phyloP scores from a whole-genome alignment of 2,329 filamentous ascomycete species.

The Triangularia verruculosa region DNA sequence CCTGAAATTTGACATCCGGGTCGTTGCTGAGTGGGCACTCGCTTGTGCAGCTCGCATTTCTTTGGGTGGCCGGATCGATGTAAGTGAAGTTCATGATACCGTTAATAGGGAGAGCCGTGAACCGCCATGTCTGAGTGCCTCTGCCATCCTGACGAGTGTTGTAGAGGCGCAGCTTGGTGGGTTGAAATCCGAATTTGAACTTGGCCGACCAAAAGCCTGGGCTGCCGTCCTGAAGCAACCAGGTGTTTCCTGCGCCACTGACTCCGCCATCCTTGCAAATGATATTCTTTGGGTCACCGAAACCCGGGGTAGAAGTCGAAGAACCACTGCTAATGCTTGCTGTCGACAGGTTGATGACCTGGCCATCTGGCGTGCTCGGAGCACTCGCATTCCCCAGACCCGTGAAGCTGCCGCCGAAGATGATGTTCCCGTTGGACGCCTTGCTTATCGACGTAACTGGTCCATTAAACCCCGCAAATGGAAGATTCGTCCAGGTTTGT shows the following conservation, averaged over 20 bases:
- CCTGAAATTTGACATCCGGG: slow-evolving; percentile 66
- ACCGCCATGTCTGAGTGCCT: slow-evolving; percentile 85
- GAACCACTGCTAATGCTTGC: slow-evolving; percentile 69
- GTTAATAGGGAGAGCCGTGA: slow-evolving; percentile 77
- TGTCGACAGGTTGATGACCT: slow-evolving; percentile 80
- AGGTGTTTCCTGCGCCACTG: slow-evolving; percentile 74
- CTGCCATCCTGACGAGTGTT: slow-evolving; percentile 83
- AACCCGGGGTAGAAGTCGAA: slow-evolving; percentile 60
- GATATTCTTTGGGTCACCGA: slow-evolving; percentile 74
- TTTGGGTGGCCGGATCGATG: slow-evolving; percentile 68
- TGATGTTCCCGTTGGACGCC: slow-evolving; percentile 75
- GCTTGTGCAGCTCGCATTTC: slow-evolving; percentile 70
- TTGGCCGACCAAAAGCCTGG: slow-evolving; percentile 80
- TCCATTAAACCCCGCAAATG: slow-evolving; percentile 93
- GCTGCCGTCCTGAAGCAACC: slow-evolving; percentile 73
- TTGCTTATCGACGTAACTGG: slow-evolving; percentile 83
- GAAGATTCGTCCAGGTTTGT: slow-evolving; percentile 72
- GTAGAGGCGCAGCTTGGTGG: slow-evolving; percentile 81
- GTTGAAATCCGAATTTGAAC: slow-evolving; percentile 80
- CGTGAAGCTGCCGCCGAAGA: slow-evolving; percentile 89
- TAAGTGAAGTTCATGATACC: slow-evolving; percentile 98
- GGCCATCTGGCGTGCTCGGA: slow-evolving; percentile 64
- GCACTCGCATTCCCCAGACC: slow-evolving; percentile 78
- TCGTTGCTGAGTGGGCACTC: slow-evolving; percentile 80
- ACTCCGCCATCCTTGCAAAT: slow-evolving; percentile 70